A percentile compares a stretch with the other conserved stretches of the same genome.
These are phyloP conservation scores for Baudoinia panamericana DNA, from an alignment of 495 filamentous ascomycete species.

Conservation along the genomic window DNA sequence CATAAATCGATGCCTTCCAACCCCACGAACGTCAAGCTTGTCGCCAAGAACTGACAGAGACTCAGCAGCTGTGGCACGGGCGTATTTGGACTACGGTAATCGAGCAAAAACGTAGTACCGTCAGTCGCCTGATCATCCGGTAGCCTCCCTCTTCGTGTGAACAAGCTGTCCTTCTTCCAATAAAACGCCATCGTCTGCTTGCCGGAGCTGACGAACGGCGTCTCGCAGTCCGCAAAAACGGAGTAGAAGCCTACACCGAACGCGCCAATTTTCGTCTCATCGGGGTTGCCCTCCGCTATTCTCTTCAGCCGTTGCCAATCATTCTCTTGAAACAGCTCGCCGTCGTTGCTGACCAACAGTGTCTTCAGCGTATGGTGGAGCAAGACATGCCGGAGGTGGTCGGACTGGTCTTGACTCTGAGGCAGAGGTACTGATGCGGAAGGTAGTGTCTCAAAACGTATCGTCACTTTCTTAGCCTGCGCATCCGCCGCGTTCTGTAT, in stretches of 20 bases:
- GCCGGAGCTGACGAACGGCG: slow-evolving; percentile 89
- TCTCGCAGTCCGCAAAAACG: slow-evolving; percentile 95
- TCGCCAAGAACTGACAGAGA: slow-evolving; percentile 81
- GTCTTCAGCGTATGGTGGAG: slow-evolving; percentile 70
- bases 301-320: slow-evolving; percentile 92
- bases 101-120: slow-evolving; percentile 81
- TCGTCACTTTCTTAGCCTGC: slow-evolving; percentile 71
- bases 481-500: slow-evolving; percentile 98
- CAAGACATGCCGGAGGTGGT: slow-evolving; percentile 67
- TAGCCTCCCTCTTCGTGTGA: slow-evolving; percentile 67
- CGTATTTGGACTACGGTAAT: slow-evolving; percentile 77
- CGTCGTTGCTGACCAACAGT: slow-evolving; percentile 80
- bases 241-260: slow-evolving; percentile 99
- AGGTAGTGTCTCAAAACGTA: slow-evolving; percentile 79
- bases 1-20: slow-evolving; percentile 77
- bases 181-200: slow-evolving; percentile 93
- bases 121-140: slow-evolving; percentile 43
- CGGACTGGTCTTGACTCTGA: slow-evolving; percentile 47
- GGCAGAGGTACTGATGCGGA: slow-evolving; percentile 65
- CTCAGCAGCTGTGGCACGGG: slow-evolving; percentile 72
- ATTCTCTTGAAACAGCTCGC: slow-evolving; percentile 64
- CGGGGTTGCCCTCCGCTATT: slow-evolving; percentile 95
- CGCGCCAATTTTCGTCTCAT: slow-evolving; percentile 96
- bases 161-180: slow-evolving; percentile 92
- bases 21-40: slow-evolving; percentile 90